These are phyloP conservation scores for Cicer yamashitae DNA, from an alignment of 306 rosid species.

Conservation along the genomic window DNA sequence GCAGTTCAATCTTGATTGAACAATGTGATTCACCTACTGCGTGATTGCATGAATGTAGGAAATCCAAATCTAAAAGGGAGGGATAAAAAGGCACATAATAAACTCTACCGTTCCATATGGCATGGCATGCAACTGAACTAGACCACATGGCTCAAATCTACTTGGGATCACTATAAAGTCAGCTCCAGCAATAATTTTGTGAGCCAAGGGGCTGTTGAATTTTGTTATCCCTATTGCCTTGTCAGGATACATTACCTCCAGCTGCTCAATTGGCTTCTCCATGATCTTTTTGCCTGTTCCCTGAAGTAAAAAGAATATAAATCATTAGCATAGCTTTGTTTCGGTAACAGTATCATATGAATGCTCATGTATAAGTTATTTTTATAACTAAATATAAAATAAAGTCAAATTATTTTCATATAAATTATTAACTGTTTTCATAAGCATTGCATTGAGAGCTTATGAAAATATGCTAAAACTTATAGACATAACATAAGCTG, in stretches of 20 bases:
- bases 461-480: too few relatives aligned
- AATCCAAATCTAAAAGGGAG: neutral
- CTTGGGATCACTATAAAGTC: constrained; percentile 75
- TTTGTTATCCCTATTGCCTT: constrained; percentile 71
- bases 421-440: too few relatives aligned
- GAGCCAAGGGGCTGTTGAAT: constrained; percentile 73
- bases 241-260: constrained; percentile 62
- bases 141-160: constrained; percentile 91
- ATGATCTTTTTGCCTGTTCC: constrained; percentile 78
- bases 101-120: constrained; percentile 73
- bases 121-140: constrained; percentile 87
- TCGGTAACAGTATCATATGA: neutral
- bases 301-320: constrained; percentile 42
- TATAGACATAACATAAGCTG: too few relatives aligned
- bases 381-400: too few relatives aligned
- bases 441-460: too few relatives aligned
- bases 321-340: constrained; percentile 31
- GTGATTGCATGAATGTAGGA: neutral
- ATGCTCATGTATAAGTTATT: too few relatives aligned
- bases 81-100: neutral
- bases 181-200: constrained; percentile 76
- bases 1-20: neutral
- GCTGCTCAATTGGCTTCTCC: constrained; percentile 70
- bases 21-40: neutral
- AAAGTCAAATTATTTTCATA: too few relatives aligned